phyloP scores from a whole-genome alignment of 768 basidiomycete species.

The Boletus sp. region DNA sequence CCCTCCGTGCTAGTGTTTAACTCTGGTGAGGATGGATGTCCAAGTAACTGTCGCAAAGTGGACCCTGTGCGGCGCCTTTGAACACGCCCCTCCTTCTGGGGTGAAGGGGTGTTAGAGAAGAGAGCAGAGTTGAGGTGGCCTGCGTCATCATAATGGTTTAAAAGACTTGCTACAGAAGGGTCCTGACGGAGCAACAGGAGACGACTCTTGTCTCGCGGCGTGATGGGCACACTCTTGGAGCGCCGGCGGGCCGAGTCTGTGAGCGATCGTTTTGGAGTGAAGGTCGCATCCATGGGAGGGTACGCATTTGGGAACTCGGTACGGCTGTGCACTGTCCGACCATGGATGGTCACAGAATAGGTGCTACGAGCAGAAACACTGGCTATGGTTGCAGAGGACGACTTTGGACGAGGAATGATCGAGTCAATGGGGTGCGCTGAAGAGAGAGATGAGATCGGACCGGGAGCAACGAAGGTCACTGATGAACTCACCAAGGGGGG shows the following conservation, averaged over 20 bases:
- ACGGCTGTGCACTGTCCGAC: constrained; percentile 56
- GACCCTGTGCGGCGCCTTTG: constrained; percentile 65
- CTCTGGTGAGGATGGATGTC: constrained; percentile 41
- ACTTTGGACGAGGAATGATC: constrained; percentile 46
- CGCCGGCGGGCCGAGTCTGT: constrained; percentile 30
- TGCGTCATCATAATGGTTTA: constrained; percentile 72
- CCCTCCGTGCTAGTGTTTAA: constrained; percentile 51
- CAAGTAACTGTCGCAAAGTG: constrained; percentile 71
- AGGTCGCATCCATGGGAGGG: constrained; percentile 35
- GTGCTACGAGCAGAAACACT: constrained; percentile 56
- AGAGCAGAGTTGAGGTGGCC: constrained; percentile 59
- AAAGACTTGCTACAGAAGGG: constrained; percentile 73
- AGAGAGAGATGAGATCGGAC: background rate
- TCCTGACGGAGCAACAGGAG: constrained; percentile 65
- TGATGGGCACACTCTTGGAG: constrained; percentile 37
- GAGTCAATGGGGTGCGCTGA: constrained; percentile 68
- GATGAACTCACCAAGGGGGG: constrained; percentile 66
- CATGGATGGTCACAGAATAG: constrained; percentile 71
- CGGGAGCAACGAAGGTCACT: background rate
- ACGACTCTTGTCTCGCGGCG: constrained; percentile 49
- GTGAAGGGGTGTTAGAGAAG: constrained; percentile 60
- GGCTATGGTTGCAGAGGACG: constrained; percentile 52
- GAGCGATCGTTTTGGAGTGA: constrained; percentile 28
- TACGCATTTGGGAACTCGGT: constrained; percentile 69
- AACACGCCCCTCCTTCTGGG: constrained; percentile 39